A percentile compares a stretch with the other conserved stretches of the same genome.
These are phyloP conservation scores for Erodium texanum DNA, from an alignment of 441 rosid species.

Conservation along the genomic window DNA sequence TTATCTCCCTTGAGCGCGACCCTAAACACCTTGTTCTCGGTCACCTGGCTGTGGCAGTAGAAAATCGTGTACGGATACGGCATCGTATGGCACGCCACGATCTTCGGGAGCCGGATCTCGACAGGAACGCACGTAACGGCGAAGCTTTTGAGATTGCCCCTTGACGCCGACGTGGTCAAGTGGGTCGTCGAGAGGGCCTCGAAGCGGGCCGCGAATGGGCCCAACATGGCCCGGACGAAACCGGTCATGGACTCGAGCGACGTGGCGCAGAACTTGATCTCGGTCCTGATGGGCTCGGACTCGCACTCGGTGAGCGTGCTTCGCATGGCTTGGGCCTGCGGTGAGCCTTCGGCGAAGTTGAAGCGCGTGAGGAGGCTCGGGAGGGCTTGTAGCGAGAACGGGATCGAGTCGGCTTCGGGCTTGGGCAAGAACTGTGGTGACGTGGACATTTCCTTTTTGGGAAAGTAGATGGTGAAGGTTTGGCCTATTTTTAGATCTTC, in stretches of 20 bases:
- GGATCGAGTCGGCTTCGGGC: constrained; percentile 16
- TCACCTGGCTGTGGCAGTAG: constrained; percentile 23
- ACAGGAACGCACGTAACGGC: constrained; percentile 9
- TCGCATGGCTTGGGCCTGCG: constrained; percentile 21
- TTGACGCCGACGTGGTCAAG: not conserved
- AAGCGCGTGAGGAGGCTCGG: constrained; percentile 13
- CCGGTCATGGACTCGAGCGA: constrained; percentile 21
- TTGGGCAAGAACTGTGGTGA: constrained; percentile 17
- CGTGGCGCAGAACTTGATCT: constrained; percentile 18
- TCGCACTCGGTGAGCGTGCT: constrained; percentile 18
- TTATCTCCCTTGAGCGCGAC: constrained; percentile 16
- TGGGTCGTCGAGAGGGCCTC: constrained; percentile 7
- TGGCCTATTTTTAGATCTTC: constrained; percentile 15
- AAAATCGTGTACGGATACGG: constrained; percentile 19
- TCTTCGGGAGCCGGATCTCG: constrained; percentile 8
- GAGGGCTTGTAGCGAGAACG: constrained; percentile 10
- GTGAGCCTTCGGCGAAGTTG: constrained; percentile 10
- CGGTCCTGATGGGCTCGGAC: constrained; percentile 14
- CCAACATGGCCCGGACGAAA: constrained; percentile 2
- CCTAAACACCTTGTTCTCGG: constrained; percentile 16
- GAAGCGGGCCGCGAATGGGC: too few relatives aligned
- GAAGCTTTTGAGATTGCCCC: constrained; percentile 10
- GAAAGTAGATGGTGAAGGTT: constrained; percentile 15
- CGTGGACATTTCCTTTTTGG: constrained; percentile 12
- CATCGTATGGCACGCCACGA: constrained; percentile 21